Conservation (phyloP, 805 yeast species). For the Monosporozyma siamensis region DNA sequence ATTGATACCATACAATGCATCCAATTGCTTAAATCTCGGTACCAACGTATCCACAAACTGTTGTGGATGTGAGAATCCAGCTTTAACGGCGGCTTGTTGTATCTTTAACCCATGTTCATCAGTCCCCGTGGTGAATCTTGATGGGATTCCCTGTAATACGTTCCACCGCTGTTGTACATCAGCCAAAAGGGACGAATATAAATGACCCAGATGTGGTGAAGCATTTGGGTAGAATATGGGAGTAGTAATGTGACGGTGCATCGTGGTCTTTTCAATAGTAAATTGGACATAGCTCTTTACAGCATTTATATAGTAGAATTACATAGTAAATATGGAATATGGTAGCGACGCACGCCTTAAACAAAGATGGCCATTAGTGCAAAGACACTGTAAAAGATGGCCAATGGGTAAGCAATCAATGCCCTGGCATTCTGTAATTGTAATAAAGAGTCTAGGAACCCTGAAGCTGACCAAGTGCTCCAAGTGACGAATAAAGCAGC, state of each 20-base stretch:
- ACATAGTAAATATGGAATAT: no score
- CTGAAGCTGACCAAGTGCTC: slow-evolving; percentile 92
- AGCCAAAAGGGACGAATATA: slow-evolving; percentile 76
- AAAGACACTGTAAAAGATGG: slow-evolving; percentile 85
- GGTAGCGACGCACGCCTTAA: no score
- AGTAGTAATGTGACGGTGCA: slow-evolving; percentile 51
- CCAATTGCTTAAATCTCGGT: slow-evolving; percentile 53
- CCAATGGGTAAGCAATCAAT: slow-evolving; percentile 86
- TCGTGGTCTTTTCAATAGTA: slow-evolving; percentile 2
- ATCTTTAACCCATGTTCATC: slow-evolving; percentile 96
- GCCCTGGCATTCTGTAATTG: slow-evolving; percentile 78
- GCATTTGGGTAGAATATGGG: slow-evolving; percentile 98
- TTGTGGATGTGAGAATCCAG: slow-evolving; percentile 43
- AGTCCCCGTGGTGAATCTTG: slow-evolving; percentile 77
- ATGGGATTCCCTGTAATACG: slow-evolving; percentile 34
- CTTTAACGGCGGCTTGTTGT: slow-evolving; percentile 66
- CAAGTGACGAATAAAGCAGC: slow-evolving; percentile 65
- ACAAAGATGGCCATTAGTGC: slow-evolving; percentile 91
- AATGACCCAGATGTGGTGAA: slow-evolving; percentile 86
- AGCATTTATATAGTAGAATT: no score
- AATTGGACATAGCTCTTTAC: no score
- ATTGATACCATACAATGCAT: slow-evolving; percentile 44
- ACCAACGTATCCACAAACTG: slow-evolving; percentile 65
- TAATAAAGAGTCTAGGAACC: slow-evolving; percentile 79
- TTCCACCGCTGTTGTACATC: slow-evolving; percentile 78